These are phyloP conservation scores for Funneliformis mosseae DNA, from an alignment of 192 early-diverging fungal genomes.

Conservation along the genomic window DNA sequence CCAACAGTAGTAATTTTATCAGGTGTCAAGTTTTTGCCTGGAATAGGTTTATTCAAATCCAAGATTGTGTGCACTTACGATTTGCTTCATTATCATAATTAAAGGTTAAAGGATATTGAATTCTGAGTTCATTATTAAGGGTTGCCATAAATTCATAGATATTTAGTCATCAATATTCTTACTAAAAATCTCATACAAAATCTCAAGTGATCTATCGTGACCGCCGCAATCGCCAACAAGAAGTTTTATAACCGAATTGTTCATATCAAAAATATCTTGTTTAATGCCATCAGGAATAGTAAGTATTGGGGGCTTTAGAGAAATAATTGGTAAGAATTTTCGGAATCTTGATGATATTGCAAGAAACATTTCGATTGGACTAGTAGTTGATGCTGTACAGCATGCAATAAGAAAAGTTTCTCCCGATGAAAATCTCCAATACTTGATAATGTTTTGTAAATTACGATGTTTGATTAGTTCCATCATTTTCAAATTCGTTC, in stretches of 20 bases:
- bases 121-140: conserved; percentile 27
- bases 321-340: conserved; percentile 34
- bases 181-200: conserved; percentile 21
- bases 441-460: too few relatives aligned
- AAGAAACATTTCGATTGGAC: conserved; percentile 34
- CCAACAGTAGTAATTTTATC: background rate
- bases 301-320: conserved; percentile 31
- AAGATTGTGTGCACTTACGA: background rate
- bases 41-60: background rate
- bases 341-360: conserved; percentile 27
- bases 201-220: conserved; percentile 39
- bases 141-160: conserved; percentile 35
- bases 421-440: too few relatives aligned
- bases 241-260: conserved; percentile 35
- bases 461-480: too few relatives aligned
- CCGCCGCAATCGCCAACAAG: conserved; percentile 43
- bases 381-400: conserved; percentile 35
- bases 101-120: conserved; percentile 33
- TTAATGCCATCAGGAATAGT: too few relatives aligned
- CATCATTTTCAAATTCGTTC: background rate
- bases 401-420: conserved; percentile 33
- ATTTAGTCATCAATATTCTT: conserved; percentile 28
- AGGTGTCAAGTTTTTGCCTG: background rate
- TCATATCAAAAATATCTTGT: too few relatives aligned
- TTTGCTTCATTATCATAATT: background rate